Base-by-base conservation (phyloP, 2,329 filamentous ascomycete genomes). In the Pseudomassariella vexata region DNA sequence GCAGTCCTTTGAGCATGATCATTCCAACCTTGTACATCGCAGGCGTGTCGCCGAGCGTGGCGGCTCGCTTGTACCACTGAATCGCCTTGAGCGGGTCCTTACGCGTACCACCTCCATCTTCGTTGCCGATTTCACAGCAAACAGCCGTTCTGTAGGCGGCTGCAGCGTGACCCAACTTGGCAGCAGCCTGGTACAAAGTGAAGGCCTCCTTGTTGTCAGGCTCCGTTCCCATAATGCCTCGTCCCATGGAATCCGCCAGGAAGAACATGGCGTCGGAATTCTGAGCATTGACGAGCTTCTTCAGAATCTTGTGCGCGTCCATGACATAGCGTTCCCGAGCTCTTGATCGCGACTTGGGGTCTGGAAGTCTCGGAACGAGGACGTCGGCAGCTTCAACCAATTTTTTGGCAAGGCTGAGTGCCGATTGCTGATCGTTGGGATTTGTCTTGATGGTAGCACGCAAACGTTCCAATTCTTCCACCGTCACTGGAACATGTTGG, bases 11-110 rank as follows among this genome's bases (percentile, higher is more conserved):
- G 34, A 96, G 74, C 40, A 86, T 66, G 44, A 98, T 94, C 82
- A 95, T 94, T 37, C 92, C 92, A 60, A 96, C 79, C 61, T 98
- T 98, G 66, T 95, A 98, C 87, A 96, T 94, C 19, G 89, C 92
- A 1, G 90, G 85, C 2, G 84, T 82, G 51, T 98, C 90, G 3
- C 92, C 90, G 3, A 96, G 69, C 9, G 83, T 82, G 9, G 92
- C 90, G 6, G 92, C 88, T 25, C 89, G 84, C 56, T 90, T 88
- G 60, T 98, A 98, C 92, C 92, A 98, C 57, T 96, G 90, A 14
- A 96, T 89, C 2, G 92, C 90, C 61, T 96, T 96, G 44, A 90
- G 62, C 1, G 87, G 86, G 51, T 98, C 92, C 47, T 83, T 85
- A 37, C 86, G 79, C 1, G 92, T 96, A 16, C 92, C 92, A 32